Base-by-base conservation (phyloP, 176 grass and related monocot genomes). In the Juncus effusus region DNA sequence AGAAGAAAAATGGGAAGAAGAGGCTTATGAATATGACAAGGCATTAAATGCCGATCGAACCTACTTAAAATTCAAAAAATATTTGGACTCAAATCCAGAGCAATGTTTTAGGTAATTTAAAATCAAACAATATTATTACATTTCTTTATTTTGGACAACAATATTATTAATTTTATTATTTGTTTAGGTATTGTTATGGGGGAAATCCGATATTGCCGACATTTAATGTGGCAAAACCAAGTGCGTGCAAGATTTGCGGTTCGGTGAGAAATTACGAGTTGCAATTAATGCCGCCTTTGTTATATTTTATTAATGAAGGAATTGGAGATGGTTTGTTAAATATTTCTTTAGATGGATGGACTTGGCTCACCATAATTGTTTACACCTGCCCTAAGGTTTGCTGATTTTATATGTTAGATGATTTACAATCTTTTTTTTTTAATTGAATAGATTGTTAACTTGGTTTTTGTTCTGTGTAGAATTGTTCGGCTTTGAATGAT, bases 41-140 rank as follows among this genome's bases (percentile, higher is more conserved):
- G 85, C 94, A 80, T 59, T 86, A 74, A 80, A 85, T 63, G 88
- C 78, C 40, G 94, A 99, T 56, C 81, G 88, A 58, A 87, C 69
- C 49, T 99, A 82, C 77, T 73, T 93, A 64, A 99, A 99, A 77
- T 99, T 99, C 50, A 99, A 99, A 80, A 99, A 93, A 84, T 61
- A 74, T 36, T 70, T 99, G 82, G 88, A 93, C 86, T 77, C 80
- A 66, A 73, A 84, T 75, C 94, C 88, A 38, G 83, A 81, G 47
- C 94, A 93, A 68, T 99, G 88, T 75, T 78, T 93, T 57, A 99
- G 94, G 94, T 97, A 86, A 44, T 40, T 73, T 51, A 53, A 57
- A 42, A 58, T 12, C 40, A 19, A n/a, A 40, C 5, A 59, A 5
- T 13, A 77, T 59, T 9, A 45, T 49, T 72, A 39, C 76, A 61